These are phyloP conservation scores for Podila verticillata DNA, from an alignment of 192 early-diverging fungal species.

Conservation along the genomic window DNA sequence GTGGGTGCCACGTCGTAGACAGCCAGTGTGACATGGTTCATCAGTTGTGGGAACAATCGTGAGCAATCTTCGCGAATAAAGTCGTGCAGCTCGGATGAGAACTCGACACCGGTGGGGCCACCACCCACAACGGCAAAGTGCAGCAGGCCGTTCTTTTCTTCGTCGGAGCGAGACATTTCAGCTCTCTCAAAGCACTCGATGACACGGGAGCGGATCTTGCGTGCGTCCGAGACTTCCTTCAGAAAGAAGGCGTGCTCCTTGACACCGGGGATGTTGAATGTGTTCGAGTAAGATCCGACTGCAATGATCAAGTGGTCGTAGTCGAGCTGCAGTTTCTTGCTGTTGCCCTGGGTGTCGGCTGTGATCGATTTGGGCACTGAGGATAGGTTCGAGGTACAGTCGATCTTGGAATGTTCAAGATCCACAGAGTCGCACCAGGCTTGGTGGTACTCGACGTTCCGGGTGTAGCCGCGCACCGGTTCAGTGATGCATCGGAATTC, in stretches of 20 bases:
- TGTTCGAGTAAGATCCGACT: slow-evolving; percentile 84
- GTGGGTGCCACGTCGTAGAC: slow-evolving; percentile 85
- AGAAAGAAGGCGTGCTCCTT: slow-evolving; percentile 86
- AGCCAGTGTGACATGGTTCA: slow-evolving; percentile 67
- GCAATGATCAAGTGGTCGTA: slow-evolving; percentile 89
- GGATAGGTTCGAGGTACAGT: slow-evolving; percentile 32
- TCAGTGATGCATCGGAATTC: slow-evolving; percentile 90
- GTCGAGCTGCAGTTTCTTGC: slow-evolving; percentile 59
- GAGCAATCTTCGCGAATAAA: slow-evolving; percentile 85
- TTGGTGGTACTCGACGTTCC: slow-evolving; percentile 72
- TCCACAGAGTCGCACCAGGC: slow-evolving; percentile 65
- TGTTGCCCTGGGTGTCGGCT: slow-evolving; percentile 37
- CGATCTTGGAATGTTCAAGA: slow-evolving; percentile 23
- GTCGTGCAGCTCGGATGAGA: slow-evolving; percentile 63
- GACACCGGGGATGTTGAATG: slow-evolving; percentile 87
- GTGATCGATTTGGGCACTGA: slow-evolving; percentile 15
- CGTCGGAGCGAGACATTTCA: slow-evolving; percentile 67
- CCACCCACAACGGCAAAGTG: slow-evolving; percentile 91
- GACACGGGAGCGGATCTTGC: slow-evolving; percentile 81
- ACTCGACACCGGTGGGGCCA: slow-evolving; percentile 76
- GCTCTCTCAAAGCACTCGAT: slow-evolving; percentile 86
- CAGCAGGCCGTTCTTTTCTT: slow-evolving; percentile 71
- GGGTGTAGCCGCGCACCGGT: slow-evolving; percentile 70
- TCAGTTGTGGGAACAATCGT: slow-evolving; percentile 75
- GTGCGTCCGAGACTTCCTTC: slow-evolving; percentile 87